A percentile compares a stretch with the other conserved stretches of the same genome.
phyloP scores from a whole-genome alignment of 2,329 filamentous ascomycete genomes.

The Annulohypoxylon truncatum region DNA sequence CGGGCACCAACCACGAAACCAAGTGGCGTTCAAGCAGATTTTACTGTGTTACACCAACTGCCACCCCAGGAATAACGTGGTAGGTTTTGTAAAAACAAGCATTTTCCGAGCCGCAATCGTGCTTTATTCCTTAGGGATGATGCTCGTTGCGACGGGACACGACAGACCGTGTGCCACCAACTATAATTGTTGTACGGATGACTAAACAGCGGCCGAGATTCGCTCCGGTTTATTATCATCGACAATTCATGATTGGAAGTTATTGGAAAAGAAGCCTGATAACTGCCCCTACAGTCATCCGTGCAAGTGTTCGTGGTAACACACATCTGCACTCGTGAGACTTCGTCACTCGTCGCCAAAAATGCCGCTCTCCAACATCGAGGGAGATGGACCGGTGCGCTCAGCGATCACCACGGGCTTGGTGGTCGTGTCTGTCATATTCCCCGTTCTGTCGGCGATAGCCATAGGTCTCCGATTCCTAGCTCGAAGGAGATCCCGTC shows the following conservation, averaged over 20 bases:
- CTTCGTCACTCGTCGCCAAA: background rate
- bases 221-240: background rate
- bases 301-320: background rate
- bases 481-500: background rate
- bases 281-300: background rate
- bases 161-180: background rate
- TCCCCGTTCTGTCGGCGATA: conserved; percentile 7
- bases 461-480: background rate
- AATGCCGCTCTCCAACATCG: background rate
- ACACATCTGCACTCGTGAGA: background rate
- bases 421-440: conserved; percentile 15
- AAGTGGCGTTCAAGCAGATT: background rate
- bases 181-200: background rate
- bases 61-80: background rate
- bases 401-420: conserved; percentile 31
- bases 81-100: background rate
- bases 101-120: background rate
- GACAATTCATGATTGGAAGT: background rate
- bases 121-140: background rate
- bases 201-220: background rate
- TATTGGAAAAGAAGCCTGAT: background rate
- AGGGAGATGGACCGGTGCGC: background rate
- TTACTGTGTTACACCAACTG: background rate
- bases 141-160: background rate
- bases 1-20: background rate